Percentiles rank a stretch among this genome's conserved stretches.
These are phyloP conservation scores for Nannochloropsis granulata DNA, from an alignment of 108 stramenopile species.

Conservation along the genomic window DNA sequence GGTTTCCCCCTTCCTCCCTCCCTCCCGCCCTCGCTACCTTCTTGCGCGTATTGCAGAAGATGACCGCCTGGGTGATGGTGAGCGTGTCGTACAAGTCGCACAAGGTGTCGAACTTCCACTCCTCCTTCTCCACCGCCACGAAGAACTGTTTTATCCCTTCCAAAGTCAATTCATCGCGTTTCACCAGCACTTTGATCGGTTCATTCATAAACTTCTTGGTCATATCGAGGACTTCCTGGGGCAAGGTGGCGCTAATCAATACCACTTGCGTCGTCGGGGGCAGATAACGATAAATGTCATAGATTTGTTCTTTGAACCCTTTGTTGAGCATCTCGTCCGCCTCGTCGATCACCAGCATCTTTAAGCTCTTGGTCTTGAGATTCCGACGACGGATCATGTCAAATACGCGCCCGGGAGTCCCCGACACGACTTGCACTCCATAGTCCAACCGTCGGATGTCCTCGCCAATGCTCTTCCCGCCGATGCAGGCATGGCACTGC, in stretches of 20 bases:
- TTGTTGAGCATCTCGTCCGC: conserved; percentile 96
- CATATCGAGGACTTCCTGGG: conserved; percentile 86
- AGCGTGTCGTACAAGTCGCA: conserved; percentile 97
- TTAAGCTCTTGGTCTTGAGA: conserved; percentile 55
- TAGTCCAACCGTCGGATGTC: conserved; percentile 78
- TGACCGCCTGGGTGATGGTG: conserved; percentile 96
- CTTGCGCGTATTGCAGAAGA: conserved; percentile 93
- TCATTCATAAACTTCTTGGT: conserved; percentile 95
- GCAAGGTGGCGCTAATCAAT: conserved; percentile 84
- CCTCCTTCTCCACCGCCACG: conserved; percentile 92
- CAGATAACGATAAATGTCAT: conserved; percentile 91
- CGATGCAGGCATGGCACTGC: conserved; percentile 89
- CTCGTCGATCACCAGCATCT: conserved; percentile 89
- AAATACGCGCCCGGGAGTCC: conserved; percentile 94
- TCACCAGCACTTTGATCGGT: conserved; percentile 80
- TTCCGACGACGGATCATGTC: conserved; percentile 87
- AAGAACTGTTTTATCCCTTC: conserved; percentile 91
- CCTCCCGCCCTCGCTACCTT: conserved; percentile 43
- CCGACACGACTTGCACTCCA: conserved; percentile 62
- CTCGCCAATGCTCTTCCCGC: conserved; percentile 81
- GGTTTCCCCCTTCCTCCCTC: no score
- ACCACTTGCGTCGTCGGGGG: conserved; percentile 84
- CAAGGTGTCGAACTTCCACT: conserved; percentile 99
- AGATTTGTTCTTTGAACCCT: conserved; percentile 99
- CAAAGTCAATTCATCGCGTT: conserved; percentile 92